Base-by-base conservation (phyloP, 192 early-diverging fungal species). In the Coemansia sp. region DNA sequence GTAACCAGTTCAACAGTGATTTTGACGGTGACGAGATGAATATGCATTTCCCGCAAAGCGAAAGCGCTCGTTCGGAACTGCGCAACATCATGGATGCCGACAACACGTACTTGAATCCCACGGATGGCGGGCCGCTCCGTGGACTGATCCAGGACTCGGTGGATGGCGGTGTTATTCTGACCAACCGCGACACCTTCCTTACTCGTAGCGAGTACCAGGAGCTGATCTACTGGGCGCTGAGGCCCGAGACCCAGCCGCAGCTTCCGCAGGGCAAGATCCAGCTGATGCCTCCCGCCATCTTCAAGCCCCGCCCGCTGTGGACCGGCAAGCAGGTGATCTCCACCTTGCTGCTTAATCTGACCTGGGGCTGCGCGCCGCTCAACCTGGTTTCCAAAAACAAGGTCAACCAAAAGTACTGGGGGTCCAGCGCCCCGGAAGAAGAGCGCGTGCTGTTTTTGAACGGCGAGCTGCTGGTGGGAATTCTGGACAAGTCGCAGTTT, bases 1-100 rank as follows among this genome's bases (percentile, higher is more conserved):
- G 89, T 71, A 90, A 91, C 66, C 87, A 92, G 23, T 93, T 92
- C 47, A 91, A 91, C 79, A 95, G 94, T 56, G 97, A 99, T 87
- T 99, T 99, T 83, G 97, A 99, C 73, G 97, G 97, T 64, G 97
- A 98, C 81, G 97, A 99, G 81, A 99, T 99, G 97, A 99, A 99
- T 81, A 87, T 96, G 58, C 97, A 99, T 83, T 99, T 98, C 72
- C 94, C 96, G 39, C 97, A 99, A 75, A 97, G 92, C 79, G 94
- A 98, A 72, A 80, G 92, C 40, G 97, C 93, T 5, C 85, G 96
- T 47, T 89, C 97, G 20, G 97, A 99, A 80, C 93, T 95, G 40
- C 88, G 88, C 70, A 67, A 93, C 73, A 98, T 99, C 66, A 95
- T 94, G 48, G 88, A 88, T 45, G 95, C 91, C 5, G 95, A 97